Base-by-base conservation (phyloP, 129 eudicot species). In the Gnaphalium uliginosum region DNA sequence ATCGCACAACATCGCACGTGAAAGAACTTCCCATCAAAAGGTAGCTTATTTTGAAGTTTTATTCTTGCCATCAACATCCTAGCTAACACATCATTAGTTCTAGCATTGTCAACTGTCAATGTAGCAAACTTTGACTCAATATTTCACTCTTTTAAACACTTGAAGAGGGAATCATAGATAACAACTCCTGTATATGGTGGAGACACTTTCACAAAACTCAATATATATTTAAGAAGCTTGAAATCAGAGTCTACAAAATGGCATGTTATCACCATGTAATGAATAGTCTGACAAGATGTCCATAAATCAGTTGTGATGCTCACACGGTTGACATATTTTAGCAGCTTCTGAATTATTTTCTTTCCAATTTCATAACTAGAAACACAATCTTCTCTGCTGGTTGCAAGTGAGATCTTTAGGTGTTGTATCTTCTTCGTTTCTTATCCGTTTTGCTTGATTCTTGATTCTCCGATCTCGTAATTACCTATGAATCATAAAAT, bases 271-370 rank as follows among this genome's bases (percentile, higher is more conserved):
- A 70, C 75, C 64, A 71, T 71, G 8, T 71, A 53, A 54, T 71
- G 64, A 13, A 51, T 53, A 53, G 53, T 71, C 46, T 71, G 50
- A 17, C 29, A 1, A 2, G 39, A 69, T 69, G 60, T 32, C 54
- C 51, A 66, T 27, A 35, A 22, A 39, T 69, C 62, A 69, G 62
- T 70, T 15, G 62, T 70, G 62, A 70, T 70, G 61, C 63, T 70
- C 39, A 70, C 46, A 27, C 41, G 26, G 18, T 48, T 27, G 24
- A 51, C 74, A 27, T 0, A 21, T n/a, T 43, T 50, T 19, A 70
- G 26, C 41, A 50, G 13, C 11, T 70, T 70, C 7, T 50, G 50
- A 21, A 35, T 33, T 66, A 51, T 66, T 66, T 66, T n/a, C 51
- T 32, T 32, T 35, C 71, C 71, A 66, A 33, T 66, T 33, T 35